A percentile compares a stretch with the other conserved stretches of the same genome.
Evolutionary conservation across 2,329 filamentous ascomycete species (phyloP).

Genomic region (Fusarium dlaminii): DNA sequence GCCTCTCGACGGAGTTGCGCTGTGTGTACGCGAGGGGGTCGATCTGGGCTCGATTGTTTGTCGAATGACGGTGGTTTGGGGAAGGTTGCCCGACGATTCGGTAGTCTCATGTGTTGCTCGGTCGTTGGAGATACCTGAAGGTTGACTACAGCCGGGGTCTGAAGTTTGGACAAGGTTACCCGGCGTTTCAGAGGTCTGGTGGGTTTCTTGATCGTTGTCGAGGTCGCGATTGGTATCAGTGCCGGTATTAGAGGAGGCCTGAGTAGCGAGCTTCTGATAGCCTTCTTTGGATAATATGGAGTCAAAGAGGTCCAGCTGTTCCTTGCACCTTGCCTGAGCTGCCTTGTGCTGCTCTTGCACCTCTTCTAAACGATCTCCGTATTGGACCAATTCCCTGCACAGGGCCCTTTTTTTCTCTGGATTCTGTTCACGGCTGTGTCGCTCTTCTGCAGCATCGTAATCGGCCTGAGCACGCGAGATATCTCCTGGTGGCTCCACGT

Average conservation of each 20-base stretch:
- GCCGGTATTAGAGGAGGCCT: not conserved
- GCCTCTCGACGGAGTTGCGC: rapidly evolving
- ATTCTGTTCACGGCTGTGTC: not conserved
- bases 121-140: not conserved
- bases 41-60: not conserved
- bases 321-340: not conserved
- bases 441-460: not conserved
- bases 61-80: too few relatives aligned
- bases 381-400: rapidly evolving
- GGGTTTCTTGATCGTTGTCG: too few relatives aligned
- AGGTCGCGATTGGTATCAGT: not conserved
- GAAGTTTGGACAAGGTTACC: not conserved
- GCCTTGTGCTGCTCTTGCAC: rapidly evolving
- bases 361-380: not conserved
- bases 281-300: rapidly evolving
- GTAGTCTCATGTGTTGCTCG: not conserved
- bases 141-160: rapidly evolving
- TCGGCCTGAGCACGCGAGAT: not conserved
- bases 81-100: not conserved
- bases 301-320: rapidly evolving
- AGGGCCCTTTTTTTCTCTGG: rapidly evolving
- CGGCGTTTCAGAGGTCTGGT: rapidly evolving
- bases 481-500: not conserved
- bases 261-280: not conserved
- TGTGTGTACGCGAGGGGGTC: not conserved